Evolutionary conservation across 2,329 filamentous ascomycete species (phyloP).

Genomic region (Ascochyta rabiei): DNA sequence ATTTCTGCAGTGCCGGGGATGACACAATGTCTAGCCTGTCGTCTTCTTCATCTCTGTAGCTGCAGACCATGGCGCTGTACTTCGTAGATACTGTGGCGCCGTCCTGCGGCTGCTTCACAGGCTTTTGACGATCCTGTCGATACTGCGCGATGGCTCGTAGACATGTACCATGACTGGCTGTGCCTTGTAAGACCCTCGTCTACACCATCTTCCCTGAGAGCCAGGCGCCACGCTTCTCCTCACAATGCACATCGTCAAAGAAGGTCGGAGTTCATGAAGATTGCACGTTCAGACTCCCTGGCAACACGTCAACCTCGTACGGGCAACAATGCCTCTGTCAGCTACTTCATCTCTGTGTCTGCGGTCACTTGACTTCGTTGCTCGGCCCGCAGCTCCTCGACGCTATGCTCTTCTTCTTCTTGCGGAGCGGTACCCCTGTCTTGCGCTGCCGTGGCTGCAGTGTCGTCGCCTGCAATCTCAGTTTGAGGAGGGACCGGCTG

Average conservation of each 20-base stretch:
- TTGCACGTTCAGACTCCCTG: constrained; percentile 17
- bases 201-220: constrained; percentile 10
- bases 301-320: constrained; percentile 36
- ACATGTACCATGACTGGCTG: constrained; percentile 31
- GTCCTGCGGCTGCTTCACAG: constrained; percentile 22
- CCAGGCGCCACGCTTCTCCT: constrained; percentile 40
- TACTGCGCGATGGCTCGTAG: constrained; percentile 34
- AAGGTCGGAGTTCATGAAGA: constrained; percentile 15
- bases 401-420: constrained; percentile 45
- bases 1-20: constrained; percentile 34
- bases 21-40: constrained; percentile 35
- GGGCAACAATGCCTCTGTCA: constrained; percentile 34
- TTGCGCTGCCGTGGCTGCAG: constrained; percentile 42
- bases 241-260: constrained; percentile 44
- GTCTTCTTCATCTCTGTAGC: constrained; percentile 19
- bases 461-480: constrained; percentile 44
- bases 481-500: constrained; percentile 44
- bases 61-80: constrained; percentile 36
- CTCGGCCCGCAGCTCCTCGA: constrained; percentile 50
- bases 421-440: constrained; percentile 46
- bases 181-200: constrained; percentile 25
- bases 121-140: constrained; percentile 23
- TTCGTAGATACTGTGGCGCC: constrained; percentile 40
- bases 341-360: constrained; percentile 36
- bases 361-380: constrained; percentile 46